Conservation (phyloP, 176 grass and related monocot species). For the Phoenix dactylifera region DNA sequence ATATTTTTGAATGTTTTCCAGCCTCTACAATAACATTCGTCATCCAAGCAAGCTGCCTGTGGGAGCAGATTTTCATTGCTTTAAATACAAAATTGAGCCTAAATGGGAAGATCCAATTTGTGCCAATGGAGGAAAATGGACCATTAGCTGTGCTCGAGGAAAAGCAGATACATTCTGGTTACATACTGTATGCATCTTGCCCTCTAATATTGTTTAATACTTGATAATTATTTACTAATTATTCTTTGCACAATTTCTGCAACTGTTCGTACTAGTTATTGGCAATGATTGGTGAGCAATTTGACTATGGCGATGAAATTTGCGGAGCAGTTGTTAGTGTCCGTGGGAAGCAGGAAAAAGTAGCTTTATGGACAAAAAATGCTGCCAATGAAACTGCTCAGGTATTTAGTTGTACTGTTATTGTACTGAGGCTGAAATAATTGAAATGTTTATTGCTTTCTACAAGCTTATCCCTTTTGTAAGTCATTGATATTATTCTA, state of each 20-base stretch:
- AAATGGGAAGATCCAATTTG: conserved; percentile 99
- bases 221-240: not conserved
- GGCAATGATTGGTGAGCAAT: conserved; percentile 94
- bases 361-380: conserved; percentile 93
- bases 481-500: too few relatives aligned
- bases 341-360: conserved; percentile 71
- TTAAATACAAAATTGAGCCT: conserved; percentile 87
- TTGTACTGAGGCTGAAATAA: not conserved
- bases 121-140: conserved; percentile 95
- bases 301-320: conserved; percentile 91
- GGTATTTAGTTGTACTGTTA: conserved; percentile 31
- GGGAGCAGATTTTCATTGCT: conserved; percentile 87
- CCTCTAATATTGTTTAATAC: not conserved
- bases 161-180: conserved; percentile 88
- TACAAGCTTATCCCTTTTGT: too few relatives aligned
- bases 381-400: conserved; percentile 86
- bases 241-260: not conserved
- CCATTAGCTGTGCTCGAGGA: conserved; percentile 64
- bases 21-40: conserved; percentile 91
- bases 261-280: conserved; percentile 40
- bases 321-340: conserved; percentile 83
- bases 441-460: too few relatives aligned
- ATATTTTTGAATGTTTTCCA: conserved; percentile 18
- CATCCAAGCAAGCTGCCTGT: conserved; percentile 63
- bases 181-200: conserved; percentile 61